phyloP scores from a whole-genome alignment of 257 asterid genomes.

The Nyctanthes arbortristis region DNA sequence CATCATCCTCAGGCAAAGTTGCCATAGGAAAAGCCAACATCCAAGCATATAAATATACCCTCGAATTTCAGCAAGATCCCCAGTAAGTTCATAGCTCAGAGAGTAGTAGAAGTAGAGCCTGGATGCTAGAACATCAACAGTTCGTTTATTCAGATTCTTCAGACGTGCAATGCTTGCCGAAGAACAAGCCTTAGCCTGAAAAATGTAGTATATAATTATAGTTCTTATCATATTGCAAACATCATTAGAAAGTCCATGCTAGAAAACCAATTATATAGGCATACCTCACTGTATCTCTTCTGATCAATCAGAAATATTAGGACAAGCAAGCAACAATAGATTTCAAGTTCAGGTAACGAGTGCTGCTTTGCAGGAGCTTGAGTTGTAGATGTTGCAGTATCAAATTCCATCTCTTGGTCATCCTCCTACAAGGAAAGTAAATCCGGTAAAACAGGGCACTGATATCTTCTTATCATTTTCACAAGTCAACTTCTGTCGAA shows the following conservation, averaged over 20 bases:
- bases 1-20: constrained; percentile 5
- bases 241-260: neutral
- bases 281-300: constrained; percentile 66
- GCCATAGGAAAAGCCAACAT: constrained; percentile 3
- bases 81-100: constrained; percentile 76
- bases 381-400: constrained; percentile 51
- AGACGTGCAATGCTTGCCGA: constrained; percentile 69
- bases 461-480: neutral
- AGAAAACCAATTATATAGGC: constrained; percentile 5
- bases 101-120: constrained; percentile 76
- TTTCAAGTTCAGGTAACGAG: constrained; percentile 68
- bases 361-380: constrained; percentile 55
- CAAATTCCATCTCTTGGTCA: constrained; percentile 60
- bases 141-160: constrained; percentile 57
- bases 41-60: constrained; percentile 48
- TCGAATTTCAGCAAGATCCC: constrained; percentile 72
- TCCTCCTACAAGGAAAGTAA: constrained; percentile 44
- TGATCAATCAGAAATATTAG: constrained; percentile 66
- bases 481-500: neutral
- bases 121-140: constrained; percentile 76
- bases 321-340: constrained; percentile 67
- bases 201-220: constrained; percentile 8
- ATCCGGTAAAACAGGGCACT: constrained; percentile 17
- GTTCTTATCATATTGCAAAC: constrained; percentile 9
- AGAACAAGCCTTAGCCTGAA: constrained; percentile 82